Percentiles rank a stretch among this genome's conserved stretches.
Conservation (phyloP, 1,284 basidiomycete genomes). For the Fomitiporia mediterranea region DNA sequence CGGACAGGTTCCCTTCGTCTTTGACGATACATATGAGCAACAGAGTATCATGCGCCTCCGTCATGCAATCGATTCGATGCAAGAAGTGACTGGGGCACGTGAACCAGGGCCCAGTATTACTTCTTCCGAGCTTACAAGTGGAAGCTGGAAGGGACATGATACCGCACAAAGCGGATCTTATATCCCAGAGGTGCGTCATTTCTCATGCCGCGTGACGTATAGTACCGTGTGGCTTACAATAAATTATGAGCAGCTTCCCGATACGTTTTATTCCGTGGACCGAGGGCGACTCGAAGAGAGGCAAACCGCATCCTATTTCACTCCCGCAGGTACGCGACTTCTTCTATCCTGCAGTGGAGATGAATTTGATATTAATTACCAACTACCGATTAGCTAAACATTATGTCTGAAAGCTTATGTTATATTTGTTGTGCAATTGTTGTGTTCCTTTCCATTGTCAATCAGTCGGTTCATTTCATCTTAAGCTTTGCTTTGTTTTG, state of each 20-base stretch:
- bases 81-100: background rate
- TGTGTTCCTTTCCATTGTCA: too few species aligned
- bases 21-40: constrained; percentile 15
- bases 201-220: background rate
- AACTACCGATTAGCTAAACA: background rate
- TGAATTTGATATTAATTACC: too few species aligned
- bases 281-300: background rate
- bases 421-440: too few species aligned
- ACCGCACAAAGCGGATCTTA: background rate
- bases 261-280: background rate
- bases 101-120: background rate
- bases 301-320: background rate
- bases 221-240: background rate
- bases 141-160: constrained; percentile 5
- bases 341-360: background rate
- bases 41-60: constrained; percentile 11
- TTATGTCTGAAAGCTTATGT: background rate
- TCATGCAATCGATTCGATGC: constrained; percentile 13
- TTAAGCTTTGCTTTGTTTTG: too few species aligned
- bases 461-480: too few species aligned
- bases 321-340: background rate
- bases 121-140: background rate
- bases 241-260: background rate
- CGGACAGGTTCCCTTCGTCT: constrained; percentile 19
- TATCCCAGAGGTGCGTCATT: background rate